Base-by-base conservation (phyloP, 768 basidiomycete genomes). In the Hericium erinaceus region DNA sequence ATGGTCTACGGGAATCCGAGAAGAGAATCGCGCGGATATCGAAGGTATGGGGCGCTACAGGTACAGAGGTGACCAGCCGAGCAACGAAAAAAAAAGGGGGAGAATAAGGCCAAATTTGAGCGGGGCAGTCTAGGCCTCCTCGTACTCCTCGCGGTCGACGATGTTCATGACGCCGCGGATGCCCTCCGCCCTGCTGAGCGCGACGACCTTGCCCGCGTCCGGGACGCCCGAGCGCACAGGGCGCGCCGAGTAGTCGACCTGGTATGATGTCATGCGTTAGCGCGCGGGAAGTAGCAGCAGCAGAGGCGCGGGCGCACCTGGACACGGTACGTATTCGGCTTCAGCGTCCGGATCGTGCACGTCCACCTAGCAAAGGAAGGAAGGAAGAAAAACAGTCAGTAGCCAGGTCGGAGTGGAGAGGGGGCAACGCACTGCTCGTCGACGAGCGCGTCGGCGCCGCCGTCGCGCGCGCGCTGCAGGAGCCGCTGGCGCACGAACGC, bases 81-180 rank as follows among this genome's bases (percentile, higher is more conserved):
- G 41, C 41, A 46, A 24, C n/a, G n/a, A 50, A 20, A 24, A 33
- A n/a, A n/a, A n/a, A n/a, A n/a, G n/a, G n/a, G n/a, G 10, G n/a
- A 50, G 28, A 46, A 16, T 50, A 13, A 20, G 5, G 20, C 50
- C 3, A 41, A 18, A 33, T 41, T 28, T n/a, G 0, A 37, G 37
- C 26, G 56, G 22, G 22, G 22, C 15, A 18, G 4, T n/a, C 4
- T 39, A 15, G 39, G n/a, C 11, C 26, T 24, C 10, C 38, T 11
- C 20, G 11, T 16, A 16, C 50, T 64, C 62, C 40, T 62, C 52
- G 26, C 83, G 75, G 50, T 71, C 72, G 52, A 84, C 24, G 66
- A 89, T 80, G 40, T 85, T 89, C 89, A 90, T 91, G 33, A 89
- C 75, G 9, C 88, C 89, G 2, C 84, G 83, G 6, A 90, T 76